Evolutionary conservation across 1,139 yeast species (phyloP), one percentile per base, ranked within the genome.

Genomic region (Saccharomyces hybrid): DNA sequence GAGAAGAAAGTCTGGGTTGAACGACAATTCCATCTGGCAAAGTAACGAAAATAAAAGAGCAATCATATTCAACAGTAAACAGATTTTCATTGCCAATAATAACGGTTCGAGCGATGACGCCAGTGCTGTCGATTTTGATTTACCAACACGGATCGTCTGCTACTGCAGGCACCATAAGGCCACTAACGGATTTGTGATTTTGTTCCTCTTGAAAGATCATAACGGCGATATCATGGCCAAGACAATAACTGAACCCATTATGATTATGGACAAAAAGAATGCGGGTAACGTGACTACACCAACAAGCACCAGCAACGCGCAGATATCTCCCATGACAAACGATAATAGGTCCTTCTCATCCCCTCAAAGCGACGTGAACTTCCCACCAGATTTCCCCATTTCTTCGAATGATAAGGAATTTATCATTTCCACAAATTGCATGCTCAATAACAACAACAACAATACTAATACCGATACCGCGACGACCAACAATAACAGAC

Each of bases 81-180:
- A 93, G 70, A 79, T 91, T 34, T 80, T 88, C 49, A 82, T 90
- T 3, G 81, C 90, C 64, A 88, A 90, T 9, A 79, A 86, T 16
- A 84, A 85, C 32, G 75, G 75, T 42, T 47, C 32, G 27, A 14
- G 32, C 7, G 62, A 52, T 49, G 56, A 52, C 44, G 73, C 83
- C 60, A 38, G 11, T 13, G n/a, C 25, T 5, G 7, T 20, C 5
- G 11, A 38, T 38, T 72, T 91, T 53, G 95, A 88, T 55, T 74
- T 93, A 31, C 84, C 91, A 31, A 85, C 96, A 9, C 81, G 99
- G 72, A 83, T 93, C 47, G 93, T 93, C 8, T 93, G 99, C 70
- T 93, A 93, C 70, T 91, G 97, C 72, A 83, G 98, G 62, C 99
- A 93, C 70, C 98, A 93, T 71, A 82, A 83, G 61, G 96, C 91